Evolutionary conservation across 441 rosid genomes (phyloP), one percentile per base, ranked within the genome.

Genomic region (Brassica balearica): DNA sequence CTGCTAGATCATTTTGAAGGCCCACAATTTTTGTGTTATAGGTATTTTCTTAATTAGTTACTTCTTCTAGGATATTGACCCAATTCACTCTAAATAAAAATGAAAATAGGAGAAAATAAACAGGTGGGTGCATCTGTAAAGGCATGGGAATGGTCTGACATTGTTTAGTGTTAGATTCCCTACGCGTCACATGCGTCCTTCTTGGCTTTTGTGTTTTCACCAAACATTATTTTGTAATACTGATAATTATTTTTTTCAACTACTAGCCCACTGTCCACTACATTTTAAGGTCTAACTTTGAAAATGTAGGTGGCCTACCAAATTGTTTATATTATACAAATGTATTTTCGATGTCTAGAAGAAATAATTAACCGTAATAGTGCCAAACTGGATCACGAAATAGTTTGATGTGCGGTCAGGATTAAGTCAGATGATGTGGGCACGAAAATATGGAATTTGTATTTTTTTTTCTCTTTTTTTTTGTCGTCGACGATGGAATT

Each of bases 121-220:
- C 12, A 69, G 76, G 82, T 68, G 82, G 62, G 75, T 67, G 78
- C 38, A 80, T 80, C 79, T 74, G 64, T 74, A 74, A 80, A 70
- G 82, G 41, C 82, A 74, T 70, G 72, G 38, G 58, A 80, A 74
- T 75, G 6, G 56, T 65, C 82, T 58, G 82, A 80, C 82, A 80
- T 64, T 56, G 79, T 74, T 74, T 69, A 74, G 82, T 80, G 72
- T 80, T 80, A 80, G 76, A 80, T 80, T 80, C 82, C 75, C 63
- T 74, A 74, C 79, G 79, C 79, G 82, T 80, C 82, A 80, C 82
- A 80, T 80, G 82, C 76, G 72, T 80, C 68, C 72, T 80, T 70
- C 79, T 80, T 15, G 76, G 56, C 63, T 80, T 74, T 65, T 80
- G 79, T 69, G 72, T 60, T 19, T 14, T 62, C 14, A 15, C 12